phyloP scores from a whole-genome alignment of 1,139 yeast genomes.

The Hemisphaericaspora xylanilytica region DNA sequence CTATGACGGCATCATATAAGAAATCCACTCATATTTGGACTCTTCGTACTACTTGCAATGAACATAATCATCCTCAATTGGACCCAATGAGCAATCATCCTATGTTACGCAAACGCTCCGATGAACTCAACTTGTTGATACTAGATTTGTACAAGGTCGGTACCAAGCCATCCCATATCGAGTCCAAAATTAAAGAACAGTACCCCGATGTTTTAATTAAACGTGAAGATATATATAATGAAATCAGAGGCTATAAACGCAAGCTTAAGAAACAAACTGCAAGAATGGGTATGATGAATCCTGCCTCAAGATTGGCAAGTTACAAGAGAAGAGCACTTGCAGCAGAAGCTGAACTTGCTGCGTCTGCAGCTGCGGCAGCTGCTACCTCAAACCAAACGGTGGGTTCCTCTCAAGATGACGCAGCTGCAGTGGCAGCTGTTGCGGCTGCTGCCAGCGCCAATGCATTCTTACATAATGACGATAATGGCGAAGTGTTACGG shows the following conservation, averaged over 20 bases:
- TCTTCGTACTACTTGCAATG: conserved; percentile 52
- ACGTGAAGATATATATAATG: conserved; percentile 58
- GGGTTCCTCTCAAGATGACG: conserved; percentile 6
- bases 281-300: conserved; percentile 20
- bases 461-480: conserved; percentile 32
- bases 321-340: conserved; percentile 14
- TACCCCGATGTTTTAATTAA: conserved; percentile 56
- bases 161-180: conserved; percentile 58
- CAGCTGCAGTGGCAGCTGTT: conserved; percentile 15
- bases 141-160: conserved; percentile 55
- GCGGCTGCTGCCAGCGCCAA: conserved; percentile 26
- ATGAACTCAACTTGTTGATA: conserved; percentile 51
- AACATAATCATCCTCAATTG: conserved; percentile 58
- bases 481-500: conserved; percentile 17
- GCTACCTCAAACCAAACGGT: conserved; percentile 18
- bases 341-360: conserved; percentile 7
- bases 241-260: conserved; percentile 56
- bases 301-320: conserved; percentile 21
- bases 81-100: conserved; percentile 58
- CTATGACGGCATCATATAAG: conserved; percentile 56
- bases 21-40: conserved; percentile 53
- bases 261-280: conserved; percentile 44
- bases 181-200: conserved; percentile 50
- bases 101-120: conserved; percentile 54
- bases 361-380: conserved; percentile 18